Evolutionary conservation across 176 grass and related monocot genomes (phyloP), one percentile per base, ranked within the genome.

Genomic region (Lolium perenne): DNA sequence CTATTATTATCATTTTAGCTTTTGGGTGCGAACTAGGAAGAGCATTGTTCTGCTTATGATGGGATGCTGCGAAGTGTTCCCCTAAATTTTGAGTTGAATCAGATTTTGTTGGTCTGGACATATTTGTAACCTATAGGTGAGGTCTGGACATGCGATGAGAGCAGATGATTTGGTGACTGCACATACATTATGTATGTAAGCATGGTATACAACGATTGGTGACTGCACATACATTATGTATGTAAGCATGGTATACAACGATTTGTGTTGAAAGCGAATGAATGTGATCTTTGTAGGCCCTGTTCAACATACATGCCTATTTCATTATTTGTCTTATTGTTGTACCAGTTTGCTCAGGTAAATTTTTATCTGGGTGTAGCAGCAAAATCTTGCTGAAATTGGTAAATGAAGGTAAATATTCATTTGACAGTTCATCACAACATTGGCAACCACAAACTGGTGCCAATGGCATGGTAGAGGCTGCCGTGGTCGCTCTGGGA

Each of bases 381-480:
- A 46, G 40, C 18, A 71, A 71, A 71, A n/a, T 71, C 35, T 40
- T 69, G 8, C 32, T 41, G 66, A 69, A 69, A 69, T 41, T 7
- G 18, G 35, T 5, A 9, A 35, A 35, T 35, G 32, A 35, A 35
- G 32, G 32, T 35, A 35, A 38, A 35, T 38, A 68, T 40, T 18
- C 7, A 40, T 68, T 68, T 68, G 32, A 38, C 65, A 68, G 32
- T 68, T 17, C 7, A 20, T 69, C 4, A 38, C 66, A 69, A 20
- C 3, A 12, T 4, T 18, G 16, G 8, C 65, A 69, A 41, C 35
- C 66, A 63, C 21, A 69, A 41, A 69, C 32, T 69, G 66, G 66
- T 70, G 81, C 95, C 90, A 71, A 92, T 93, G 47, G 95, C 93
- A 75, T 82, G 26, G 79, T 98, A 98, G 48, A 95, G 85, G 14